Conservation (phyloP, 306 rosid genomes). For the Pyrus betulifolia region DNA sequence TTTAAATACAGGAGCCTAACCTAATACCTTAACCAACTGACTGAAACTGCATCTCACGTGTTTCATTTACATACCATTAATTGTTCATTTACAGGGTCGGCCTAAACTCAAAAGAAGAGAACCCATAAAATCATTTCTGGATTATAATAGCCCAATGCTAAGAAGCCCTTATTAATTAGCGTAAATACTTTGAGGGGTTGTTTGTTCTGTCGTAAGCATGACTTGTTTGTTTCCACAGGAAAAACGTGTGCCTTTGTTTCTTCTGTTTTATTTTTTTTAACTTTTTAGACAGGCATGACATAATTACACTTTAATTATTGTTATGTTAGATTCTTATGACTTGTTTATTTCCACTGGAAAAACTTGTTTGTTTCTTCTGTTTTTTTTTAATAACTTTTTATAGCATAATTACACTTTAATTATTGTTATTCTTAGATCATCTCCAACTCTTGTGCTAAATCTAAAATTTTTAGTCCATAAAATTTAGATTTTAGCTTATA, state of each 20-base stretch:
- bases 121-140: neutral
- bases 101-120: neutral
- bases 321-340: neutral
- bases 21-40: too few species aligned
- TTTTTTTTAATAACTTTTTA: neutral
- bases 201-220: neutral
- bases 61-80: too few species aligned
- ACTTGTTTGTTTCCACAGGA: neutral
- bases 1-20: too few species aligned
- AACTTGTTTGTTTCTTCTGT: neutral
- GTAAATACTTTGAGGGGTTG: too few species aligned
- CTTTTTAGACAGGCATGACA: neutral
- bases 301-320: neutral
- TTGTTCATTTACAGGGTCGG: neutral
- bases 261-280: neutral
- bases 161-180: neutral
- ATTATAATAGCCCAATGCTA: neutral
- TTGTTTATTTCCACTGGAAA: neutral
- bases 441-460: too few species aligned
- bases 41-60: too few species aligned
- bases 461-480: too few species aligned
- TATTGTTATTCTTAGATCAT: neutral
- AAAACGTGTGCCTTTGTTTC: neutral
- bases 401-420: neutral
- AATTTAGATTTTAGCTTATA: too few species aligned